These are phyloP conservation scores for Mytilinidion resinicola DNA, from an alignment of 495 filamentous ascomycete species.

Conservation along the genomic window DNA sequence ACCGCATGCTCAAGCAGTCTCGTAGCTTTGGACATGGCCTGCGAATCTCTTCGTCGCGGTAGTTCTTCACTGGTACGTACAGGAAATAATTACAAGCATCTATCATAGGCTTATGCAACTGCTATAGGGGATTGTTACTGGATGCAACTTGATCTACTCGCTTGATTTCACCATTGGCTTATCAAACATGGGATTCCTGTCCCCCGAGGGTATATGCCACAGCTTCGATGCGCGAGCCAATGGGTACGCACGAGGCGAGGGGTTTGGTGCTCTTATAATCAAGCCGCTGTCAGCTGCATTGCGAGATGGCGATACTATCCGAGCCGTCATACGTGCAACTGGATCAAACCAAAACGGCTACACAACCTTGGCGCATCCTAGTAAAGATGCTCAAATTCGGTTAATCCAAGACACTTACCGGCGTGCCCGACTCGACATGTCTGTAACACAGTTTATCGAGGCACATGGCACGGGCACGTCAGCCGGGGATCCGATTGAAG, in stretches of 20 bases:
- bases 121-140: slow-evolving; percentile 1
- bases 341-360: slow-evolving; percentile 25
- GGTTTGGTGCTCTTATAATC: slow-evolving; percentile 29
- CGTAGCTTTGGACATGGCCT: not conserved
- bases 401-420: slow-evolving; percentile 28
- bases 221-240: not conserved
- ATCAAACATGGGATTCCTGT: slow-evolving; percentile 16
- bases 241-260: slow-evolving; percentile 4
- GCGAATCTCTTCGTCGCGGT: not conserved
- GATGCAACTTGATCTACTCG: slow-evolving; percentile 37
- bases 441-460: slow-evolving; percentile 31
- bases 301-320: slow-evolving; percentile 40
- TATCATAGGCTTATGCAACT: no score
- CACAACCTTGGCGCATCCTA: not conserved
- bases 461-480: slow-evolving; percentile 39
- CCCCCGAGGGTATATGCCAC: not conserved
- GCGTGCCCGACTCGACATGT: slow-evolving; percentile 23
- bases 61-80: not conserved
- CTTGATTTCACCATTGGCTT: slow-evolving; percentile 31
- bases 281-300: slow-evolving; percentile 39
- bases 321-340: slow-evolving; percentile 38
- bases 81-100: no score
- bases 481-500: slow-evolving; percentile 41
- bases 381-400: not conserved
- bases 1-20: not conserved